phyloP scores from a whole-genome alignment of 2,329 filamentous ascomycete genomes.

The Tolypocladium amazonense region DNA sequence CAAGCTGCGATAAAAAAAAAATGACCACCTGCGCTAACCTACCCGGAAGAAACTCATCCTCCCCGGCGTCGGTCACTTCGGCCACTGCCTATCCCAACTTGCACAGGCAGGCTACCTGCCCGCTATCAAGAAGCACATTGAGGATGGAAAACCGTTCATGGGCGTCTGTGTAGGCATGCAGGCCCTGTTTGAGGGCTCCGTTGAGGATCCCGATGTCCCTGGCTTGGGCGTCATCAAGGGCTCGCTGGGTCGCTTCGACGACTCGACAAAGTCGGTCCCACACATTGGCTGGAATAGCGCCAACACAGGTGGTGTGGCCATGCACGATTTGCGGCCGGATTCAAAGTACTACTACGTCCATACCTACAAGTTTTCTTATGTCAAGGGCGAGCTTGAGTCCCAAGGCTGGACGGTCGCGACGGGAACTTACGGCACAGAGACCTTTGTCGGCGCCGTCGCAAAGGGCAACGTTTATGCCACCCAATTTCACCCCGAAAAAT shows the following conservation, averaged over 20 bases:
- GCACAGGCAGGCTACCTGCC: conserved; percentile 72
- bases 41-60: conserved; percentile 72
- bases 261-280: conserved; percentile 76
- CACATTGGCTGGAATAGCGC: conserved; percentile 99
- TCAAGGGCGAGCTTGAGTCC: conserved; percentile 59
- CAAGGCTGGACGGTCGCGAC: conserved; percentile 90
- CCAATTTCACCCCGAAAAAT: conserved; percentile 98
- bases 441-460: conserved; percentile 84
- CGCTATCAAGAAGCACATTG: conserved; percentile 73
- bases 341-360: conserved; percentile 99
- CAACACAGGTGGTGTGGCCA: conserved; percentile 42
- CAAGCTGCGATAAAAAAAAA: background rate
- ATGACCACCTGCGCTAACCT: background rate
- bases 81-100: conserved; percentile 85
- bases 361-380: conserved; percentile 78
- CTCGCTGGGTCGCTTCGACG: conserved; percentile 65
- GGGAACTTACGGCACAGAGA: conserved; percentile 75
- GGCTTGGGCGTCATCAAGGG: conserved; percentile 70
- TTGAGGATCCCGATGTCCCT: conserved; percentile 60
- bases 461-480: conserved; percentile 80
- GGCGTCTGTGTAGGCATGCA: conserved; percentile 94
- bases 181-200: conserved; percentile 77
- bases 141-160: conserved; percentile 93
- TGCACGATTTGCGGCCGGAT: conserved; percentile 68
- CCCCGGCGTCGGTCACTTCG: conserved; percentile 94